Evolutionary conservation across 371 early-diverging fungal genomes (phyloP).

Genomic region (Mucor saturninus): DNA sequence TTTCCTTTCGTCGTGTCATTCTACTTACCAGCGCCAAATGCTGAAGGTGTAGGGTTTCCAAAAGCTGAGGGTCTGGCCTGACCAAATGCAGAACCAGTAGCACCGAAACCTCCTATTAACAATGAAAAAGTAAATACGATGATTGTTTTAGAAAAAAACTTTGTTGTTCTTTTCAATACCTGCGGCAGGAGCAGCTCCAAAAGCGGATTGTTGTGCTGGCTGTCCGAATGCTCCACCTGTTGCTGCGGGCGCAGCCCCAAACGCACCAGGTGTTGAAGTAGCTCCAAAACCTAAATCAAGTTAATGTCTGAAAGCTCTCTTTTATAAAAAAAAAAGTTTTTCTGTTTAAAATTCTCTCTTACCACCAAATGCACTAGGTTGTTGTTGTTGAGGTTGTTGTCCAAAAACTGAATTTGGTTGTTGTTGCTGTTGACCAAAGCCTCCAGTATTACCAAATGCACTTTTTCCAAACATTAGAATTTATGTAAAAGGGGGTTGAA

Average conservation of each 20-base stretch:
- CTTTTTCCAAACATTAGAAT: slow-evolving; percentile 47
- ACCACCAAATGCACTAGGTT: slow-evolving; percentile 59
- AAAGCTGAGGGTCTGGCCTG: slow-evolving; percentile 44
- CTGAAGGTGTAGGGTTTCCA: slow-evolving; percentile 40
- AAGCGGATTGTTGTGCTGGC: slow-evolving; percentile 45
- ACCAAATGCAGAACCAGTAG: slow-evolving; percentile 56
- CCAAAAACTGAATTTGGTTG: slow-evolving; percentile 57
- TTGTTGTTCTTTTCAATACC: slow-evolving; percentile 28
- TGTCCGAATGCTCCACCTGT: slow-evolving; percentile 58
- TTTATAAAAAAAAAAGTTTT: not conserved
- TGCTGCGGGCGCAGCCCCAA: slow-evolving; percentile 43
- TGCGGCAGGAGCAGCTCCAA: slow-evolving; percentile 40
- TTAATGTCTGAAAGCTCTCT: not conserved
- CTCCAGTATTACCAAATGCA: slow-evolving; percentile 46
- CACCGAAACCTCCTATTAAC: slow-evolving; percentile 41
- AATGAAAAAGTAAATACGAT: not conserved
- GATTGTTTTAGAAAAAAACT: not conserved
- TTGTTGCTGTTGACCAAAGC: slow-evolving; percentile 65
- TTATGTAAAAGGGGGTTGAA: not conserved
- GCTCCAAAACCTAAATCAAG: slow-evolving; percentile 53
- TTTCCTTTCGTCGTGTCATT: not conserved
- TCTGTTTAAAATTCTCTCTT: slow-evolving; percentile 5
- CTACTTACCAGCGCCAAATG: slow-evolving; percentile 37
- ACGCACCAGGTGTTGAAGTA: slow-evolving; percentile 39
- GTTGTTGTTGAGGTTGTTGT: slow-evolving; percentile 40